Base-by-base conservation (phyloP, 163 green algal genomes). In the Dunaliella salina region DNA sequence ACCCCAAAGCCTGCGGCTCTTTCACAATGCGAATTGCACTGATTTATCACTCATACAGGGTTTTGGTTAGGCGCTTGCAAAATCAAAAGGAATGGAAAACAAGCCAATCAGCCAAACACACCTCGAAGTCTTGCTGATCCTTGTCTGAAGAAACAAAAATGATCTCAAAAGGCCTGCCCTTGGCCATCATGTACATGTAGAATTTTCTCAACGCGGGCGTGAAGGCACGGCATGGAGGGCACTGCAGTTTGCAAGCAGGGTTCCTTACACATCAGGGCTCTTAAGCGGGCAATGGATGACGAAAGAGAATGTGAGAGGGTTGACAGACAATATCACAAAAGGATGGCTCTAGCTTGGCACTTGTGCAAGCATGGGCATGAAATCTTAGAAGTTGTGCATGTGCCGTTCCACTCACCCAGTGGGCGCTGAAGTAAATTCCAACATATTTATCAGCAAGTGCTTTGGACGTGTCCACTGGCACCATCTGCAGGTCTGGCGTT, bases 181-280 rank as follows among this genome's bases (percentile, higher is more conserved):
- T 45, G 0, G 82, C 85, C 34, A 87, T 85, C 17, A 93, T 63
- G 20, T 85, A 80, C 0, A 84, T 5, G 85, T 95, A 95, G 1
- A 87, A 88, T 29, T 88, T 35, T 0, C 83, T 80, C 63, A 95
- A 89, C 24, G 87, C 12, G 1, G 93, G 93, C 18, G 93, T 95
- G 85, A 95, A 95, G 8, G 85, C 82, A 0, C 90, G 91, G 88
- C 93, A 95, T 1, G 93, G 93, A n/a, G 90, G 89, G 85, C 93
- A 95, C 92, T 83, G 84, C 46, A 80, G 40, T 50, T 50, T 50
- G 40, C 3, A 50, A 50, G n/a, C n/a, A 50, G 40, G 40, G 40
- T 50, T 50, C 40, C 40, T 50, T 50, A 50, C 40, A 15, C 40
- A 50, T 50, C n/a, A n/a, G 40, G 40, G 40, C 3, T 50, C n/a